Base-by-base conservation (phyloP, 805 yeast genomes). In the Saccharomycopsis microspora region DNA sequence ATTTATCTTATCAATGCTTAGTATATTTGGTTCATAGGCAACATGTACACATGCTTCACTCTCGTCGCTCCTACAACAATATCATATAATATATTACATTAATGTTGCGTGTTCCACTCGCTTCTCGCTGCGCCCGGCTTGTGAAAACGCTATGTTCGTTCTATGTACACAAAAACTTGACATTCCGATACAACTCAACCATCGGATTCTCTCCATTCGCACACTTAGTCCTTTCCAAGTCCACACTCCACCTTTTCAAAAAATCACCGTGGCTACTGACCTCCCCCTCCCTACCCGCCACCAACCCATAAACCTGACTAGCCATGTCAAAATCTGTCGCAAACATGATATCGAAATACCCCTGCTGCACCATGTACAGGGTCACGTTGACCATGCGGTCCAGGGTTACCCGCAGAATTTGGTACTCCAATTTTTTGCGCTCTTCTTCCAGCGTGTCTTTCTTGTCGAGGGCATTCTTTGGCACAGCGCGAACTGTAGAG, bases 311-410 rank as follows among this genome's bases (percentile, higher is more conserved):
- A 50, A 85, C 52, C 43, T 79, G 82, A 39, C 75, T 69, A 3
- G 79, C 76, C 5, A 78, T 65, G 5, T 65, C 64, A 61, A 86
- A 87, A 57, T 86, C 83, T 0, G 95, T 86, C 6, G 94, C 85
- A 58, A 86, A 86, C 82, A 85, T 78, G 44, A 86, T 85, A 61
- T 86, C 95, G 60, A 85, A 86, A 58, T 73, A 82, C 0, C 95
- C 96, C 59, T 85, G 95, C 38, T 81, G 72, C n/a, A 76, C 82
- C 89, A 86, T 80, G 60, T 79, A 85, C 0, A 89, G 78, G 37
- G 78, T 71, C 0, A 81, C 75, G 27, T 84, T 79, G 4, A 85
- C 72, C 80, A 83, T 82, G 48, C 70, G 68, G 53, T 80, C 78
- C 45, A 78, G 39, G 7, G 44, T 35, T 32, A 47, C 45, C 29